Base-by-base conservation (phyloP, 345 rosid species). In the Pseudoturritis turrita region DNA sequence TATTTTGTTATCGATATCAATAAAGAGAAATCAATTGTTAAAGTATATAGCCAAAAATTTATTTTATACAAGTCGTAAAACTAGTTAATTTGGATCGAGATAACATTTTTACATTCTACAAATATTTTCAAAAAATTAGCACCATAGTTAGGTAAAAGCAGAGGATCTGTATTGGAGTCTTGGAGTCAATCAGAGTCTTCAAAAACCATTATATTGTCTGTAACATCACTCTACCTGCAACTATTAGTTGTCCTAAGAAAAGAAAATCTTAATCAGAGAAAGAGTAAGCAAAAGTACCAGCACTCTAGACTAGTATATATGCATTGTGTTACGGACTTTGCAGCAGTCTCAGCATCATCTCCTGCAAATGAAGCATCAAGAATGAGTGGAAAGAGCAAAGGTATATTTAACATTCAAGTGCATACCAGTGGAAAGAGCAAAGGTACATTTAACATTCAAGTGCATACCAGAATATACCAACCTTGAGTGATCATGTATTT, bases 401-500 rank as follows among this genome's bases (percentile, higher is more conserved):
- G 40, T 23, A 43, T 13, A 50, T 37, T 3, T 23, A 11, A 49
- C n/a, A n/a, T 15, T 7, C 41, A 23, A 37, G 3, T 35, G 31
- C 18, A 63, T 21, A 53, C 47, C 49, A 31, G 33, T 28, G 60
- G 4, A 17, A 19, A 35, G 54, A 79, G 61, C 29, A 19, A 18
- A 35, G 2, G 40, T 23, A 43, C 8, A 50, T 37, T 3, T 23
- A 11, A 49, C n/a, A n/a, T 15, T 7, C 41, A 23, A 37, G 3
- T 35, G 31, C 18, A 63, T 21, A 53, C 47, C 49, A 36, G 28
- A 47, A 26, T 36, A 60, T 53, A 21, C 60, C 52, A 43, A 80
- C 86, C 82, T 82, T 85, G 82, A 33, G 63, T 60, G 58, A 69
- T 54, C 63, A 45, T 60, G n/a, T 81, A 80, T 28, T 78, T 74